These are phyloP conservation scores for Saccharomyces hybrid DNA, from an alignment of 1,139 yeast species.

Conservation along the genomic window DNA sequence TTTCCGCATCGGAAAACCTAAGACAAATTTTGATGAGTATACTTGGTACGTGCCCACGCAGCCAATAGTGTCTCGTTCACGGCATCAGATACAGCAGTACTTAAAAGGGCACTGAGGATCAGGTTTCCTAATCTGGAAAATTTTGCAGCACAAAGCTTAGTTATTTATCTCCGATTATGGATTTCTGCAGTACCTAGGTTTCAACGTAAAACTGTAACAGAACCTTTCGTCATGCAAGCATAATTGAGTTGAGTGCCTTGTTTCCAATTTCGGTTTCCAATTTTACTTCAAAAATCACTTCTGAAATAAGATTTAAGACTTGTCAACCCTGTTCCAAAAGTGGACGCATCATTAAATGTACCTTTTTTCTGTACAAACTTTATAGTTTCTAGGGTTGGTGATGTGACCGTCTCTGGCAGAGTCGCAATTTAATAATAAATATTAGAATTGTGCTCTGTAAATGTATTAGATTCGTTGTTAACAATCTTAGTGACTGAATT, in stretches of 20 bases:
- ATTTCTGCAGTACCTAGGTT: background rate
- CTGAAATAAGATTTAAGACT: background rate
- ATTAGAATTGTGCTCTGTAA: constrained; percentile 1
- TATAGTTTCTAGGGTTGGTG: background rate
- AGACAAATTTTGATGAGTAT: background rate
- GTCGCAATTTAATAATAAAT: background rate
- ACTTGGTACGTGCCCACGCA: background rate
- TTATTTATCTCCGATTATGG: background rate
- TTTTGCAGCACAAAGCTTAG: background rate
- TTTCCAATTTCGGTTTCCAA: background rate
- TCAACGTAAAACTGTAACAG: background rate
- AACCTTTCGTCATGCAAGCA: background rate
- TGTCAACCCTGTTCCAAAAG: background rate
- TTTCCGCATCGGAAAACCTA: background rate
- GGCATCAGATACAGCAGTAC: background rate
- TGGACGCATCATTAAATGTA: background rate
- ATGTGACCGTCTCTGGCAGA: background rate
- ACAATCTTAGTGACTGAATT: background rate
- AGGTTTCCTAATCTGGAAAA: background rate
- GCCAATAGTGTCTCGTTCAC: background rate
- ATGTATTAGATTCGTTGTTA: background rate
- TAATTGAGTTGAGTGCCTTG: background rate
- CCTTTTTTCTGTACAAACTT: background rate
- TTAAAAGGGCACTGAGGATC: background rate
- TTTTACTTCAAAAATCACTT: background rate